Evolutionary conservation across 495 filamentous ascomycete genomes (phyloP).

Genomic region (Trichoderma reesei): DNA sequence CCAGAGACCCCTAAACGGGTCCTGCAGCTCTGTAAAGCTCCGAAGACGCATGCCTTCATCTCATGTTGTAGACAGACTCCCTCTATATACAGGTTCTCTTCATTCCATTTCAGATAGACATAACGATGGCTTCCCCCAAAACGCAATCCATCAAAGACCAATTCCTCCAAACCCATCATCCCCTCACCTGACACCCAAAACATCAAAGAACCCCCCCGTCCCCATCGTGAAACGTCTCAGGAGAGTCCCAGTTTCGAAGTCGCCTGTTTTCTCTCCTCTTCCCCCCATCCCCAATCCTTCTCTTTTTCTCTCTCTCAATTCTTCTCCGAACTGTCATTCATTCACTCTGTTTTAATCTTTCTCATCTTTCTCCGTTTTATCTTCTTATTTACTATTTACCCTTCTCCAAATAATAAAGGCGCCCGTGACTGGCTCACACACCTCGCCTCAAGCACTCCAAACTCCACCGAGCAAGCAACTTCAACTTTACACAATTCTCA

Average conservation of each 20-base stretch:
- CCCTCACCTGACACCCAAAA: slow-evolving; percentile 1
- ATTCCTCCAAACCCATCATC: neutral
- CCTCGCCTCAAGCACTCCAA: neutral
- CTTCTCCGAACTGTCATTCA: neutral
- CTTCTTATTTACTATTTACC: neutral
- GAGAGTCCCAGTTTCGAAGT: neutral
- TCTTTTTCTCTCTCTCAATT: neutral
- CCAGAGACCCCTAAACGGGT: neutral
- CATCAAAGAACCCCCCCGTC: neutral
- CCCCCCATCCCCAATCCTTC: neutral
- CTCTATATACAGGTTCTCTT: too few species aligned
- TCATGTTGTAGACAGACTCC: too few species aligned
- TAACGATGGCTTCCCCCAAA: too few species aligned
- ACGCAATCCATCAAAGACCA: neutral
- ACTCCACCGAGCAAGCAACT: neutral
- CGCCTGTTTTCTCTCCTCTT: neutral
- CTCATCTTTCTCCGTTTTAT: neutral
- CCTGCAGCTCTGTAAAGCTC: neutral
- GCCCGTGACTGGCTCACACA: neutral
- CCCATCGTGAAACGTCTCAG: slow-evolving; percentile 7
- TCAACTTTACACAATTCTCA: neutral
- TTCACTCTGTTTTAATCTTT: neutral
- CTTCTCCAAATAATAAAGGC: neutral
- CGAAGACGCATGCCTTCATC: too few species aligned
- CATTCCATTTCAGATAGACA: too few species aligned